Evolutionary conservation across 495 filamentous ascomycete genomes (phyloP).

Genomic region (Neurospora africana): DNA sequence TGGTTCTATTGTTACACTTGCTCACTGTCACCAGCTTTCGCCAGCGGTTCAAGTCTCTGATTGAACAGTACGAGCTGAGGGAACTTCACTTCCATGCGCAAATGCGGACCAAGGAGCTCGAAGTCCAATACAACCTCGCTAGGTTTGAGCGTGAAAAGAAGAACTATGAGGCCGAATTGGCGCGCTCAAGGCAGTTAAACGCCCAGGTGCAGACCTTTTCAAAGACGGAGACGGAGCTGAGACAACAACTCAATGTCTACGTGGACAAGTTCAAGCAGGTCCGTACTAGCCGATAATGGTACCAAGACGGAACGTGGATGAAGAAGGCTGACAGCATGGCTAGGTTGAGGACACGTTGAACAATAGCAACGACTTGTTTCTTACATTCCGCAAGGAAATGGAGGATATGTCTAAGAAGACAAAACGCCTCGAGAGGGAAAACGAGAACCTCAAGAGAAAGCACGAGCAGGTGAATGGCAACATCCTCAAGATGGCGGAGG

Average conservation of each 20-base stretch:
- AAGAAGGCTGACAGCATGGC: slow-evolving; percentile 1
- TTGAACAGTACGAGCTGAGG: slow-evolving; percentile 90
- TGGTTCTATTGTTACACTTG: not conserved
- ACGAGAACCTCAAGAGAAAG: slow-evolving; percentile 80
- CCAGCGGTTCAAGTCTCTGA: slow-evolving; percentile 81
- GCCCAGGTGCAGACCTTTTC: slow-evolving; percentile 91
- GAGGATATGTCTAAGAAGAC: slow-evolving; percentile 99
- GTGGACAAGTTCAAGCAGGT: slow-evolving; percentile 99
- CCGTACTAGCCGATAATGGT: slow-evolving; percentile 25
- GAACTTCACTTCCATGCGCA: slow-evolving; percentile 85
- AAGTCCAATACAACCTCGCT: slow-evolving; percentile 81
- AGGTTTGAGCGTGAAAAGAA: slow-evolving; percentile 84
- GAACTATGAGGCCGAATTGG: slow-evolving; percentile 66
- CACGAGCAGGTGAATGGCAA: slow-evolving; percentile 89
- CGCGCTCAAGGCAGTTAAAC: slow-evolving; percentile 71
- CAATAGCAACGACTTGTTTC: slow-evolving; percentile 95
- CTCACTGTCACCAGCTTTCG: slow-evolving; percentile 54
- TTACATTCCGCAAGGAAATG: slow-evolving; percentile 99
- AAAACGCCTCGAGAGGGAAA: slow-evolving; percentile 93
- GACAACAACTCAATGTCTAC: slow-evolving; percentile 95
- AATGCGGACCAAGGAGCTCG: slow-evolving; percentile 88
- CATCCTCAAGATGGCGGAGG: slow-evolving; percentile 96
- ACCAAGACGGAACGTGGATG: not conserved
- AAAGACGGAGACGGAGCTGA: slow-evolving; percentile 85
- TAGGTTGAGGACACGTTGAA: slow-evolving; percentile 98